Conservation (phyloP, 768 basidiomycete species). For the Leucogyrophana mollusca region DNA sequence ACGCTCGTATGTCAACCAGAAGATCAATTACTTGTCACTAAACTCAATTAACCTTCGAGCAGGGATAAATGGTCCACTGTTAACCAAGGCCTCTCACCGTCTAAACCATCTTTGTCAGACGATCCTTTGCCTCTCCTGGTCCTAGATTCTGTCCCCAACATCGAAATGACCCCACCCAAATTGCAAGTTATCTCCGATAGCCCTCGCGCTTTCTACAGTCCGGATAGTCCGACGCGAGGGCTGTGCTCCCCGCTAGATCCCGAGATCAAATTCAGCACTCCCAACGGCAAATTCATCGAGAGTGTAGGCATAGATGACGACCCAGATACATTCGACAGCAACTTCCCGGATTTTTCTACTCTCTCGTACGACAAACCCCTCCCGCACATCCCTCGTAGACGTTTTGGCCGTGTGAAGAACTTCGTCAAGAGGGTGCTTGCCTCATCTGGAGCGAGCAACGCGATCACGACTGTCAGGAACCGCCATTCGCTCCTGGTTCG, state of each 20-base stretch:
- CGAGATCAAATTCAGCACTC: not conserved
- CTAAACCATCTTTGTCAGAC: constrained; percentile 8
- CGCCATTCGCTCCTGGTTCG: constrained; percentile 8
- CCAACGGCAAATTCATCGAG: constrained; percentile 2
- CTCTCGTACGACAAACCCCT: constrained; percentile 5
- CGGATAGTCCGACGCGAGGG: not conserved
- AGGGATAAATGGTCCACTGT: constrained; percentile 29
- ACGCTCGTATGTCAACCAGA: constrained; percentile 15
- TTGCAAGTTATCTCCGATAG: not conserved
- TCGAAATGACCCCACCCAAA: not conserved
- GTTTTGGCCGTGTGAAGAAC: constrained; percentile 20
- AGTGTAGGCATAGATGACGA: too few species aligned
- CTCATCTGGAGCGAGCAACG: constrained; percentile 6
- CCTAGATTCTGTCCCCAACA: not conserved
- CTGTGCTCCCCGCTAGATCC: not conserved
- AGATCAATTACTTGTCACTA: not conserved
- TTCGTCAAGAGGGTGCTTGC: constrained; percentile 20
- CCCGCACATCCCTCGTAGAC: constrained; percentile 7
- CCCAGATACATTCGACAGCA: not conserved
- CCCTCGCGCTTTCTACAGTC: not conserved
- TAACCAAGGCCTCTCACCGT: constrained; percentile 18
- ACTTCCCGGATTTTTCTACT: constrained; percentile 15
- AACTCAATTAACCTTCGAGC: not conserved
- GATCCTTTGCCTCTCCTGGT: not conserved
- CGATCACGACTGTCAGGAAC: not conserved